Percentiles rank a stretch among this genome's conserved stretches.
Conservation (phyloP, 139 green algal species). For the Protoeuglena noctilucae region DNA sequence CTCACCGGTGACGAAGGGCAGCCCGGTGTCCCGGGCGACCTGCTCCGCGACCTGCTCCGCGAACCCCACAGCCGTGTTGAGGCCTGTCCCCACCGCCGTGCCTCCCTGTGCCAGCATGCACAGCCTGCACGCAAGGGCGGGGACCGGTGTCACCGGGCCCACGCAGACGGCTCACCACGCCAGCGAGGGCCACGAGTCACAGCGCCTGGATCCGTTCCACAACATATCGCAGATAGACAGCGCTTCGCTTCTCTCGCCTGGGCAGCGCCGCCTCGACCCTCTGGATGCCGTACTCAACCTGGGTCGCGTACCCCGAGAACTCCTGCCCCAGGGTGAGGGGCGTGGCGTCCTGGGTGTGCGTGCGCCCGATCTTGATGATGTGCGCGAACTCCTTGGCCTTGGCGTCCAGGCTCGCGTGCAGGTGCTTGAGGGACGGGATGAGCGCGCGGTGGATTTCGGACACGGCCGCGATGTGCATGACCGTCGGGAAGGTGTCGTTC, state of each 20-base stretch:
- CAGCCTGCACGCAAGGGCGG: no score
- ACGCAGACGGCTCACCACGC: no score
- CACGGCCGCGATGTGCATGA: constrained; percentile 86
- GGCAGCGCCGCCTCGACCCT: constrained; percentile 50
- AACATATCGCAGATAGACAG: no score
- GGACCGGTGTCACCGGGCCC: no score
- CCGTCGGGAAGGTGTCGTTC: constrained; percentile 91
- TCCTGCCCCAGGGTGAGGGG: constrained; percentile 90
- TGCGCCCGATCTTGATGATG: constrained; percentile 95
- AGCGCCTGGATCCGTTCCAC: no score
- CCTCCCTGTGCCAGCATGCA: constrained; percentile 72
- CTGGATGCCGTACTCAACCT: constrained; percentile 65
- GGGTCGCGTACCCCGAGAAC: constrained; percentile 73
- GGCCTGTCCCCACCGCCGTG: constrained; percentile 88
- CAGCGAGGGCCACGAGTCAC: no score
- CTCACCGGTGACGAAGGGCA: constrained; percentile 76
- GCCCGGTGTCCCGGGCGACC: constrained; percentile 60
- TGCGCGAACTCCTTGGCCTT: constrained; percentile 61
- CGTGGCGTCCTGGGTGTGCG: constrained; percentile 84
- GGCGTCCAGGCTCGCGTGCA: constrained; percentile 38
- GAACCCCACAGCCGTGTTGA: constrained; percentile 73
- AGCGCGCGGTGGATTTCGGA: constrained; percentile 42
- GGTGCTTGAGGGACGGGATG: constrained; percentile 48
- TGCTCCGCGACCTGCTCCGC: constrained; percentile 47
- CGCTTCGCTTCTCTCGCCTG: no score